These are phyloP conservation scores for Coemansia sp. DNA, from an alignment of 192 early-diverging fungal species.

Conservation along the genomic window DNA sequence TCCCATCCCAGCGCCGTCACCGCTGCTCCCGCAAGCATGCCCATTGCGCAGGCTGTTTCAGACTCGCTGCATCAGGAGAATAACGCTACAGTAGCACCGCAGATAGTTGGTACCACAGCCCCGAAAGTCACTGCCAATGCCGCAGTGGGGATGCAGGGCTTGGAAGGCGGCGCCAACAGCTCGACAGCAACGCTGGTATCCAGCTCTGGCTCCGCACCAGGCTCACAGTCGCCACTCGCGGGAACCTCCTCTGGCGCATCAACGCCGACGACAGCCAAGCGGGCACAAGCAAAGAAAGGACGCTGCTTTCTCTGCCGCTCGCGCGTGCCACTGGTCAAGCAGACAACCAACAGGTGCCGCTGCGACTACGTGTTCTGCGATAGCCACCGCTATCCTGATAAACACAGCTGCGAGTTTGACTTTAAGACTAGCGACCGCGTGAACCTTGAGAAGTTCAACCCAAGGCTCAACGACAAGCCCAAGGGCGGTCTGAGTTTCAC, in stretches of 20 bases:
- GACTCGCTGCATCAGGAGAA: conserved; percentile 3
- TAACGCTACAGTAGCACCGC: conserved; percentile 5
- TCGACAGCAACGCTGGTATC: conserved; percentile 12
- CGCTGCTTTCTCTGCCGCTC: conserved; percentile 67
- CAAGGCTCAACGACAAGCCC: conserved; percentile 69
- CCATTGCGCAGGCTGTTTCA: conserved; percentile 14
- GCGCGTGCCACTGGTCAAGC: conserved; percentile 76
- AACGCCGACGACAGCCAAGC: conserved; percentile 27
- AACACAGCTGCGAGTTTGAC: conserved; percentile 80
- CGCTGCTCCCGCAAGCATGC: conserved; percentile 14
- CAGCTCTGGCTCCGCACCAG: conserved; percentile 28
- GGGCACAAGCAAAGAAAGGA: conserved; percentile 66
- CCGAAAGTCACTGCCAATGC: conserved; percentile 5
- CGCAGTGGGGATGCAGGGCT: neutral
- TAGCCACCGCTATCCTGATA: conserved; percentile 66
- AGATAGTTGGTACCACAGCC: conserved; percentile 21
- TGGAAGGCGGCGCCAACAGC: conserved; percentile 5
- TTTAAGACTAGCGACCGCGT: conserved; percentile 69
- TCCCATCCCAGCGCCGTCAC: neutral
- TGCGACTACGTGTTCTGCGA: conserved; percentile 78
- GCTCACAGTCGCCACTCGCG: conserved; percentile 35
- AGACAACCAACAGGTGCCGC: conserved; percentile 74
- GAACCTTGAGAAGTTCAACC: conserved; percentile 70
- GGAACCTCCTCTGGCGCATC: conserved; percentile 39
- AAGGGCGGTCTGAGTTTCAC: conserved; percentile 75